A percentile compares a stretch with the other conserved stretches of the same genome.
phyloP scores from a whole-genome alignment of 108 stramenopile genomes.

The Schizochytrium sp. region DNA sequence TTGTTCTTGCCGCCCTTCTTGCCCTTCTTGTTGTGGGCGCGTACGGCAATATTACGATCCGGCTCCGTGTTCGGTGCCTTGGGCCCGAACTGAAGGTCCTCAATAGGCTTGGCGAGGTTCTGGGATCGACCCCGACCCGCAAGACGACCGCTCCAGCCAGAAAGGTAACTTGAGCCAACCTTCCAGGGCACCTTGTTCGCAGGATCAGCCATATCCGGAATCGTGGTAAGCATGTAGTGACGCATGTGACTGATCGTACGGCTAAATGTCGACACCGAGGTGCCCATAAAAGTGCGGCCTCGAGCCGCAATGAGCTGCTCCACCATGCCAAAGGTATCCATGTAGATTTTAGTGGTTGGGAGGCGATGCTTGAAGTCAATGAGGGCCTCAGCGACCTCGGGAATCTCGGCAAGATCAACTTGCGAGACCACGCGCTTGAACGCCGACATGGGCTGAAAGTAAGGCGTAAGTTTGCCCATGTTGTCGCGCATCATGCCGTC shows the following conservation, averaged over 20 bases:
- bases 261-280: neutral
- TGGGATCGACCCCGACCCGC: neutral
- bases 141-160: neutral
- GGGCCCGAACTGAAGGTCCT: neutral
- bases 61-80: neutral
- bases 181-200: neutral
- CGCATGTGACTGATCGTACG: neutral
- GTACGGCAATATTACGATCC: neutral
- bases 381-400: neutral
- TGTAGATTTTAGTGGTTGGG: neutral
- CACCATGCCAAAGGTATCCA: neutral
- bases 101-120: neutral
- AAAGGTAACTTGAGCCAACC: neutral
- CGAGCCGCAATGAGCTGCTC: neutral
- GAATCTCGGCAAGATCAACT: neutral
- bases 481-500: neutral
- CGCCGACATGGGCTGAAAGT: neutral
- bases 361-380: neutral
- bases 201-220: neutral
- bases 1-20: too few species aligned
- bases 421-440: neutral
- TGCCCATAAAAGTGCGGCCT: neutral
- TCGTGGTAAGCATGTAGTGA: neutral
- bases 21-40: too few species aligned
- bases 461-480: neutral